Evolutionary conservation across 2,329 filamentous ascomycete species (phyloP), one percentile per base, ranked within the genome.

Genomic region (Penicillium psychrosexuale): DNA sequence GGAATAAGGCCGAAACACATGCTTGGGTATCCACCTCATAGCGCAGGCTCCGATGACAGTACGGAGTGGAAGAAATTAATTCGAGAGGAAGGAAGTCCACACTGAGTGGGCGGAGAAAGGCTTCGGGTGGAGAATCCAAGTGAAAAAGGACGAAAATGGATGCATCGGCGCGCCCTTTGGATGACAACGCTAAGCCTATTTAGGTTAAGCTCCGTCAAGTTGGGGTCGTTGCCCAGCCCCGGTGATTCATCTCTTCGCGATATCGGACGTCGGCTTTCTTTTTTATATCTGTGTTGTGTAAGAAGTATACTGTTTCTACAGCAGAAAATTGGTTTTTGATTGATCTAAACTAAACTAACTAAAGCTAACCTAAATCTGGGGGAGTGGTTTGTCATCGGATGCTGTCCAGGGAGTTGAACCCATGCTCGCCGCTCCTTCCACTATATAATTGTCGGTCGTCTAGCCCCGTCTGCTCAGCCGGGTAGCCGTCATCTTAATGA

Each of bases 111-210:
- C 47, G 59, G 45, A 50, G 51, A 42, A 12, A n/a, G 38, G 51
- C 42, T 42, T 27, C 44, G 46, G 51, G 44, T 50, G 52, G 38
- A 45, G 53, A 53, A 57, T 51, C 49, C 19, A 15, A 45, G 6
- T n/a, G 28, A 19, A 33, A 45, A 44, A 55, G 45, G 46, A 53
- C 27, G 27, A 24, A 39, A 50, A 31, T 37, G 51, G 30, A 45
- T 47, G 50, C 55, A 57, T 42, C 46, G 58, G 58, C 64, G 54
- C 66, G 67, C 67, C 68, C 66, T 69, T 66, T 60, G 53, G 53
- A 60, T 66, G 68, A 65, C 68, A 71, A 56, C 61, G 60, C 68
- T 47, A 67, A 61, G 13, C 68, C 61, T 53, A 17, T 53, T 60
- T 17, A 4, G 62, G 68, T 9, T 19, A 58, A 42, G 51, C 31